phyloP scores from a whole-genome alignment of 768 basidiomycete species.

The Leccinellum luteum region DNA sequence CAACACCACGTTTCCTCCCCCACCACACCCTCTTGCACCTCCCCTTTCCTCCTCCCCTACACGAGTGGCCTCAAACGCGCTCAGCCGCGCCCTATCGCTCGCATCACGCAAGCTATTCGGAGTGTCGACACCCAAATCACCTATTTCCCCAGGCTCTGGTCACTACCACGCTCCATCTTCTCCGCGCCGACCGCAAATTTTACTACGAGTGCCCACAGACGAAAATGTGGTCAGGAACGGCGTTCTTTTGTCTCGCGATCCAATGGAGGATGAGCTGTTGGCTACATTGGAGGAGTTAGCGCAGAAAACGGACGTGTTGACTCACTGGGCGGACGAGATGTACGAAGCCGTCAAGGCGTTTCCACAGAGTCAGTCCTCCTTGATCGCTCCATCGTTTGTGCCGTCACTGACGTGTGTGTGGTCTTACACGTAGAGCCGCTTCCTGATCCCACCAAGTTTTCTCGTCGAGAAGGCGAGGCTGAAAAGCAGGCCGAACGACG shows the following conservation, averaged over 20 bases:
- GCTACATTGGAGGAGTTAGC: constrained; percentile 82
- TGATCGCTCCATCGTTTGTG: neutral
- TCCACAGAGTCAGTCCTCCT: constrained; percentile 65
- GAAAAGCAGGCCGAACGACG: constrained; percentile 67
- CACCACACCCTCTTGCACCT: constrained; percentile 46
- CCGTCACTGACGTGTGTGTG: constrained; percentile 1
- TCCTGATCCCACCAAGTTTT: constrained; percentile 76
- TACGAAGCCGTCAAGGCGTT: constrained; percentile 84
- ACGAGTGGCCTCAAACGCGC: constrained; percentile 66
- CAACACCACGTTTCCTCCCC: constrained; percentile 68
- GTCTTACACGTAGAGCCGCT: constrained; percentile 57
- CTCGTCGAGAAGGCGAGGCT: constrained; percentile 65
- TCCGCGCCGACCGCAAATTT: constrained; percentile 54
- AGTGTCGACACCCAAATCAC: constrained; percentile 38
- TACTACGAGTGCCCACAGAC: constrained; percentile 36
- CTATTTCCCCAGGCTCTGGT: constrained; percentile 34
- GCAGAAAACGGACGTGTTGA: constrained; percentile 93
- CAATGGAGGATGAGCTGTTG: constrained; percentile 83
- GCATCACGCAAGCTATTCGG: constrained; percentile 85
- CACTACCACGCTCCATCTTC: constrained; percentile 49
- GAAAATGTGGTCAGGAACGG: constrained; percentile 34
- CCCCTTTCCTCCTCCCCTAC: constrained; percentile 68
- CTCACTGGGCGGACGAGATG: constrained; percentile 94
- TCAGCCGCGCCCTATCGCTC: constrained; percentile 74
- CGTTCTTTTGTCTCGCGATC: constrained; percentile 44